Evolutionary conservation across 2,329 filamentous ascomycete species (phyloP).

Genomic region (Aspergillus persii): DNA sequence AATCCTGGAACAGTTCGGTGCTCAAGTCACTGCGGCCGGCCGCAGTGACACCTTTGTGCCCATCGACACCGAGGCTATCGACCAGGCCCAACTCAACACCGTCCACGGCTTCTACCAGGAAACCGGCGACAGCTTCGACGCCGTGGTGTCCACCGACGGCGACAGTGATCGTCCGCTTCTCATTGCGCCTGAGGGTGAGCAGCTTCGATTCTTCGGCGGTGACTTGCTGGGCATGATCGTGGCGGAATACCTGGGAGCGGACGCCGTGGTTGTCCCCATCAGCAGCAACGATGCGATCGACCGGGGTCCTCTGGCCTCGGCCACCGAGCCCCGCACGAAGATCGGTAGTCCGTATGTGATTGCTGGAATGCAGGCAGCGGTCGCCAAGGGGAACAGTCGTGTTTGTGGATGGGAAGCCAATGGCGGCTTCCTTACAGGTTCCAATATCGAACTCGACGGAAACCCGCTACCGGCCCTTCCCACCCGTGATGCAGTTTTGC

Average conservation of each 20-base stretch:
- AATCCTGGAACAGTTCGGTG: constrained; percentile 29
- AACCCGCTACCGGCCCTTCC: constrained; percentile 29
- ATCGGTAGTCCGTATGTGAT: constrained; percentile 37
- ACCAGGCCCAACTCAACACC: constrained; percentile 30
- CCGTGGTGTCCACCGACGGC: constrained; percentile 33
- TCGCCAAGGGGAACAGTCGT: constrained; percentile 23
- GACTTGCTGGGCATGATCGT: constrained; percentile 34
- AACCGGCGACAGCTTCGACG: constrained; percentile 27
- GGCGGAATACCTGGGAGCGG: constrained; percentile 29
- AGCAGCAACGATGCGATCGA: constrained; percentile 36
- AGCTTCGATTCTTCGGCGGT: constrained; percentile 33
- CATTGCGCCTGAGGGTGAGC: constrained; percentile 25
- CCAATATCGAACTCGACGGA: constrained; percentile 27
- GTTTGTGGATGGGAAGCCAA: constrained; percentile 37
- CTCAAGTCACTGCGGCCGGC: constrained; percentile 28
- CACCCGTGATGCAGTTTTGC: constrained; percentile 32
- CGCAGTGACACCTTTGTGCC: constrained; percentile 35
- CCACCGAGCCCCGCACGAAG: constrained; percentile 31
- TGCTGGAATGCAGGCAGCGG: constrained; percentile 32
- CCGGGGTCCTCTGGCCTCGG: constrained; percentile 24
- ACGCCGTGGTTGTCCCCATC: constrained; percentile 33
- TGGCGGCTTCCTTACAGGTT: constrained; percentile 34
- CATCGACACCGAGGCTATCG: constrained; percentile 36
- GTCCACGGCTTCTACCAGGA: constrained; percentile 24
- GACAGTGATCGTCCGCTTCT: constrained; percentile 35